These are phyloP conservation scores for Eucalyptus marginata DNA, from an alignment of 345 rosid species.

Conservation along the genomic window DNA sequence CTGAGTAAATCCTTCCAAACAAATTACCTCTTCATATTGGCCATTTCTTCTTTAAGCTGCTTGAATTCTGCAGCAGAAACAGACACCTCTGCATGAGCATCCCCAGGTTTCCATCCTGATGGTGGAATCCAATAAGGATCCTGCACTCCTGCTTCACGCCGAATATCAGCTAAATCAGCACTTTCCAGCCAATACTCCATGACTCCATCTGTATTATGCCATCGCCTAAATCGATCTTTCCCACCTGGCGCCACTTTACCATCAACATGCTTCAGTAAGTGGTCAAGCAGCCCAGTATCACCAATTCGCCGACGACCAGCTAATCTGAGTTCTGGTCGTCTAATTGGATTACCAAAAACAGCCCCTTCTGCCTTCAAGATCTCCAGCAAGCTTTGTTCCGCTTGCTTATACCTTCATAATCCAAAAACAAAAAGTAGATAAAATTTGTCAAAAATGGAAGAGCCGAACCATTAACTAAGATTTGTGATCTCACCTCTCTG, in stretches of 20 bases:
- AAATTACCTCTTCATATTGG: conserved; percentile 15
- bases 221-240: conserved; percentile 68
- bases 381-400: conserved; percentile 54
- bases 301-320: conserved; percentile 65
- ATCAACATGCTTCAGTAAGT: conserved; percentile 80
- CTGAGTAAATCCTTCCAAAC: neutral
- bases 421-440: neutral
- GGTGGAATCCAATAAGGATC: conserved; percentile 56
- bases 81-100: conserved; percentile 22
- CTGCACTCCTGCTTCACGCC: conserved; percentile 50
- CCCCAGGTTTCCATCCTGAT: conserved; percentile 41
- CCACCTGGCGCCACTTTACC: conserved; percentile 87
- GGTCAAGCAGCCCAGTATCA: conserved; percentile 95
- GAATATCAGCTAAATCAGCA: conserved; percentile 55
- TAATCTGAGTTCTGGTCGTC: conserved; percentile 42
- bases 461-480: neutral
- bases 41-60: conserved; percentile 2
- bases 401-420: conserved; percentile 48
- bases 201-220: conserved; percentile 65
- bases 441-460: neutral
- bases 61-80: conserved; percentile 5
- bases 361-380: conserved; percentile 75
- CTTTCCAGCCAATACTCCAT: conserved; percentile 95
- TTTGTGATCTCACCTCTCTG: conserved; percentile 36
- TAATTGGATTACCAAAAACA: conserved; percentile 48